phyloP scores from a whole-genome alignment of 805 yeast species.

The Candida patagonica region DNA sequence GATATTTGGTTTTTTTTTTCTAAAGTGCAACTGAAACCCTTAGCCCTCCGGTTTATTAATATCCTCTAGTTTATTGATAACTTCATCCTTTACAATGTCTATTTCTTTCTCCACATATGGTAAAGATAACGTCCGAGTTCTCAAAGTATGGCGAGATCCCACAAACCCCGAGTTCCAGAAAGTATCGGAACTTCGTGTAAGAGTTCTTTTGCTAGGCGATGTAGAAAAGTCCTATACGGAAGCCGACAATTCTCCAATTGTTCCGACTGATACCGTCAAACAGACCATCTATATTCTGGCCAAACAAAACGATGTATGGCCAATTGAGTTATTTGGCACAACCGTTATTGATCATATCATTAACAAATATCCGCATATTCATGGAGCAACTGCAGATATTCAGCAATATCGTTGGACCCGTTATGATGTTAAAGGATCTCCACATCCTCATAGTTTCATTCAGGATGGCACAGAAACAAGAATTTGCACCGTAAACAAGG shows the following conservation, averaged over 20 bases:
- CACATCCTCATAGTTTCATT: conserved; percentile 75
- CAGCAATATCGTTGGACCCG: conserved; percentile 76
- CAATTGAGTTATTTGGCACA: conserved; percentile 84
- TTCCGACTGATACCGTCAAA: conserved; percentile 91
- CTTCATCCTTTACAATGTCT: conserved; percentile 3
- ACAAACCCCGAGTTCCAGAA: conserved; percentile 65
- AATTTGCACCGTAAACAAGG: conserved; percentile 32
- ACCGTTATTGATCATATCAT: conserved; percentile 76
- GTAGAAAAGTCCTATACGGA: conserved; percentile 75
- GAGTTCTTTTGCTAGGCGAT: conserved; percentile 64
- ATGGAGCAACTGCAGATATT: conserved; percentile 58
- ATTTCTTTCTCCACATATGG: conserved; percentile 58
- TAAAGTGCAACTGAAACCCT: too few species aligned
- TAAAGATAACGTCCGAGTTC: conserved; percentile 84
- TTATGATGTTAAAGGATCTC: conserved; percentile 60
- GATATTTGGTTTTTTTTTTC: too few species aligned
- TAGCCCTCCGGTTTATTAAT: too few species aligned
- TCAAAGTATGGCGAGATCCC: conserved; percentile 77
- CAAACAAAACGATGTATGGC: conserved; percentile 75
- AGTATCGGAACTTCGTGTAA: conserved; percentile 77
- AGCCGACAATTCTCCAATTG: conserved; percentile 83
- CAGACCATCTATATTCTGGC: conserved; percentile 82
- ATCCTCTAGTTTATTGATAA: too few species aligned
- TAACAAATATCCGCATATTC: conserved; percentile 65
- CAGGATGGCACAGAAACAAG: conserved; percentile 81